Conservation (phyloP, 2,329 filamentous ascomycete genomes). For the Colletotrichum sp. region DNA sequence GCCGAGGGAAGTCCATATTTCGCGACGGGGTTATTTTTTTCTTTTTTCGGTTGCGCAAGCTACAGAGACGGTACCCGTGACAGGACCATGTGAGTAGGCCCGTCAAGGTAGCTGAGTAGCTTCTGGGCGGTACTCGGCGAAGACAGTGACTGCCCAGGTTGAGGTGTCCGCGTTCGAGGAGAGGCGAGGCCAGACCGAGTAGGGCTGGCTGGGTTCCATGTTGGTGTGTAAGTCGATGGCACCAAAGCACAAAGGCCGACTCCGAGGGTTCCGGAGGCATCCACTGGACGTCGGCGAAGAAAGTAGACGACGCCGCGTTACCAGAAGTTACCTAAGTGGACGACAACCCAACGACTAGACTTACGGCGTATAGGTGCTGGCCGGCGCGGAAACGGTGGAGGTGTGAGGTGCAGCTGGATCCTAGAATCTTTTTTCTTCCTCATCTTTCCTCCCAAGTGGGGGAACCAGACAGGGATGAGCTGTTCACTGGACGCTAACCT, state of each 20-base stretch:
- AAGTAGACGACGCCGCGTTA: not conserved
- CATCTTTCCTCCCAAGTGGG: not conserved
- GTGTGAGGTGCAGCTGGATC: not conserved
- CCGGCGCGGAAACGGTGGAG: not conserved
- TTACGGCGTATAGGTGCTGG: not conserved
- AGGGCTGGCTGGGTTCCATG: not conserved
- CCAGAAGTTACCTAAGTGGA: not conserved
- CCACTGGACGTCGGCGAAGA: not conserved
- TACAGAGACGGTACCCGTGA: not conserved
- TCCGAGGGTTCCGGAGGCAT: slow-evolving; percentile 16
- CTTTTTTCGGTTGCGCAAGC: not conserved
- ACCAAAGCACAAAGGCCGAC: not conserved
- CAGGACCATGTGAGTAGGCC: not conserved
- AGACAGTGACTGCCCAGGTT: not conserved
- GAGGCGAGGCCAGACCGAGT: not conserved
- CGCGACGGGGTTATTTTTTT: not conserved
- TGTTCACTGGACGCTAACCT: not conserved
- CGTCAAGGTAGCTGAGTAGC: not conserved
- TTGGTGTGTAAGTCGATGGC: slow-evolving; percentile 2
- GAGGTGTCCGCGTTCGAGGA: not conserved
- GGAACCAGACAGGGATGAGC: not conserved
- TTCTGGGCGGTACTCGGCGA: not conserved
- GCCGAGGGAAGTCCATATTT: slow-evolving; percentile 6
- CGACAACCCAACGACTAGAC: not conserved
- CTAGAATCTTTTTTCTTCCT: not conserved